Conservation (phyloP, 2,329 filamentous ascomycete species). For the Aspergillus sp. region DNA sequence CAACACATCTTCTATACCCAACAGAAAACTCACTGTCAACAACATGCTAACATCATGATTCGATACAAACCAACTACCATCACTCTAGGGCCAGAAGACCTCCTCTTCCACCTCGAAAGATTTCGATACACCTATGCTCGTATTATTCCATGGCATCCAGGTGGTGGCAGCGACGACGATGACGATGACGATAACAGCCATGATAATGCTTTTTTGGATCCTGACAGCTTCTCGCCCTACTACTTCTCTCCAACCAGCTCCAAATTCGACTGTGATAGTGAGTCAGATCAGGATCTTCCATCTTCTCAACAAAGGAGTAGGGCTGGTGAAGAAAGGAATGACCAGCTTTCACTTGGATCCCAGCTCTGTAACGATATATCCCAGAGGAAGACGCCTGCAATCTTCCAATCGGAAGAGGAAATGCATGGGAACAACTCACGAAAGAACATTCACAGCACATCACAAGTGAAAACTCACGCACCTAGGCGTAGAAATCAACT, state of each 20-base stretch:
- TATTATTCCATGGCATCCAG: background rate
- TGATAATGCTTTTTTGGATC: background rate
- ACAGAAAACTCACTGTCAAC: too few species aligned
- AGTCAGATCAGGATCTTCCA: background rate
- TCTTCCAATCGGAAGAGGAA: too few species aligned
- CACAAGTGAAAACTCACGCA: too few species aligned
- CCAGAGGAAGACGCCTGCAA: too few species aligned
- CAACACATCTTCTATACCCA: too few species aligned
- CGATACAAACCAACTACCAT: background rate
- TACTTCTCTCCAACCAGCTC: background rate
- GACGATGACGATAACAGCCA: background rate
- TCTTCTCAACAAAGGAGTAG: background rate
- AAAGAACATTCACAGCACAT: too few species aligned
- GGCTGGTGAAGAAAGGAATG: too few species aligned
- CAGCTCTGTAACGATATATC: too few species aligned
- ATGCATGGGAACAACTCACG: too few species aligned
- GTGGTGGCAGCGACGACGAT: background rate
- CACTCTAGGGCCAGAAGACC: background rate
- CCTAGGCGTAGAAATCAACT: too few species aligned
- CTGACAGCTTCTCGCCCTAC: background rate
- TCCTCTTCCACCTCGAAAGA: background rate
- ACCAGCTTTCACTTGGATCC: too few species aligned
- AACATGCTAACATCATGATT: background rate
- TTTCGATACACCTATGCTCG: background rate
- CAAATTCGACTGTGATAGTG: background rate